A percentile compares a stretch with the other conserved stretches of the same genome.
Evolutionary conservation across 2,329 filamentous ascomycete species (phyloP).

Genomic region (Xylaria sp.): DNA sequence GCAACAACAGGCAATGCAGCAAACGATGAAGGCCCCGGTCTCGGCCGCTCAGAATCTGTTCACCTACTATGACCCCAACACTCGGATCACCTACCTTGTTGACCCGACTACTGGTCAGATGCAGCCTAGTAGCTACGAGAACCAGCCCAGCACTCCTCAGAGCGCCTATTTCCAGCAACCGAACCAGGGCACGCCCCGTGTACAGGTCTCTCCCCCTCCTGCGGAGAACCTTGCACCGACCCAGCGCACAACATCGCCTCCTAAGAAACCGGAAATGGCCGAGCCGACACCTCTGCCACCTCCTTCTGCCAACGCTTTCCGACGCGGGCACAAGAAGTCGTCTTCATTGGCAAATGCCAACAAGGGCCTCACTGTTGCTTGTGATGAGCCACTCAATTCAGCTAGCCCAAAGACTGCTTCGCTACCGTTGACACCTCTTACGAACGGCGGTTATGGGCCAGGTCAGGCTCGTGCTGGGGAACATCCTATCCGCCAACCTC

Average conservation of each 20-base stretch:
- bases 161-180: conserved; percentile 49
- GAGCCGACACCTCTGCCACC: conserved; percentile 77
- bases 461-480: conserved; percentile 93
- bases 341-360: conserved; percentile 70
- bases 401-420: conserved; percentile 77
- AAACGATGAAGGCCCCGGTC: conserved; percentile 62
- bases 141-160: conserved; percentile 48
- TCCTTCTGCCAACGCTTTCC: conserved; percentile 89
- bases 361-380: conserved; percentile 55
- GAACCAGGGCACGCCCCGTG: conserved; percentile 64
- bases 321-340: conserved; percentile 90
- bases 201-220: conserved; percentile 82
- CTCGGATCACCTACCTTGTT: conserved; percentile 80
- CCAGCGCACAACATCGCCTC: conserved; percentile 69
- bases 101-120: conserved; percentile 64
- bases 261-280: conserved; percentile 70
- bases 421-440: conserved; percentile 77
- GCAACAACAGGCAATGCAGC: conserved; percentile 70
- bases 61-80: conserved; percentile 83
- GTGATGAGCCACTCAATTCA: conserved; percentile 58
- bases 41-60: conserved; percentile 77
- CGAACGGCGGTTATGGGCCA: conserved; percentile 84
- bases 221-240: conserved; percentile 59
- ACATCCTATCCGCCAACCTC: conserved; percentile 91
- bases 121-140: conserved; percentile 48